A percentile compares a stretch with the other conserved stretches of the same genome.
phyloP scores from a whole-genome alignment of 139 green algal genomes.

The Diplosphaera chodatii region DNA sequence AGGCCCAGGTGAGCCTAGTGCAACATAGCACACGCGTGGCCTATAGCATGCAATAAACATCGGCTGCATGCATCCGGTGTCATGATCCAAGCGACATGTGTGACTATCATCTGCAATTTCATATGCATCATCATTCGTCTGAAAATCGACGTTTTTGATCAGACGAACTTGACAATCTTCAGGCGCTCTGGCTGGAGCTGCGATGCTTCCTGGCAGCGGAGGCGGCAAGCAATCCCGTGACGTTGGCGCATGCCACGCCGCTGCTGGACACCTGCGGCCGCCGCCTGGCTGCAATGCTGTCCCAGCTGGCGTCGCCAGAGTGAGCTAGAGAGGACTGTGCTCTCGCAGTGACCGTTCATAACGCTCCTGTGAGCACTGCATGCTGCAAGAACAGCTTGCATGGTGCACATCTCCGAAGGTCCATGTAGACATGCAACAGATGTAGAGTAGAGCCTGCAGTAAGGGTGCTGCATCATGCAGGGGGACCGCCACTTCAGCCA shows the following conservation, averaged over 20 bases:
- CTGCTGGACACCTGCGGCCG: background rate
- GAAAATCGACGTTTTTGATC: background rate
- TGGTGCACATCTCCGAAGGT: too few relatives aligned
- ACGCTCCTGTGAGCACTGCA: too few relatives aligned
- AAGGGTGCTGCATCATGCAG: background rate
- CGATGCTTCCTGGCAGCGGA: slow-evolving; percentile 5
- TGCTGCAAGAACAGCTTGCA: too few relatives aligned
- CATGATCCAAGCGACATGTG: too few relatives aligned
- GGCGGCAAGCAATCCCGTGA: background rate
- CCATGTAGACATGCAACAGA: too few relatives aligned
- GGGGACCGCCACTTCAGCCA: too few relatives aligned
- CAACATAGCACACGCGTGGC: too few relatives aligned
- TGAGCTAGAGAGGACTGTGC: too few relatives aligned
- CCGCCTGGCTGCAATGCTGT: background rate
- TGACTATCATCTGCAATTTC: too few relatives aligned
- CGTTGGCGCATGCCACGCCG: background rate
- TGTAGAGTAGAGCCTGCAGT: too few relatives aligned
- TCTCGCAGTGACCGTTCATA: too few relatives aligned
- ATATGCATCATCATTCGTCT: background rate
- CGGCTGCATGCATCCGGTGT: background rate
- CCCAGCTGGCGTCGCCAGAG: too few relatives aligned
- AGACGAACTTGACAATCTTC: background rate
- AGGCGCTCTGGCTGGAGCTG: slow-evolving; percentile 12
- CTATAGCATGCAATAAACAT: background rate
- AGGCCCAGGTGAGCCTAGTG: background rate